Evolutionary conservation across 1,284 basidiomycete species (phyloP).

Genomic region (Rhodotorula sp.): DNA sequence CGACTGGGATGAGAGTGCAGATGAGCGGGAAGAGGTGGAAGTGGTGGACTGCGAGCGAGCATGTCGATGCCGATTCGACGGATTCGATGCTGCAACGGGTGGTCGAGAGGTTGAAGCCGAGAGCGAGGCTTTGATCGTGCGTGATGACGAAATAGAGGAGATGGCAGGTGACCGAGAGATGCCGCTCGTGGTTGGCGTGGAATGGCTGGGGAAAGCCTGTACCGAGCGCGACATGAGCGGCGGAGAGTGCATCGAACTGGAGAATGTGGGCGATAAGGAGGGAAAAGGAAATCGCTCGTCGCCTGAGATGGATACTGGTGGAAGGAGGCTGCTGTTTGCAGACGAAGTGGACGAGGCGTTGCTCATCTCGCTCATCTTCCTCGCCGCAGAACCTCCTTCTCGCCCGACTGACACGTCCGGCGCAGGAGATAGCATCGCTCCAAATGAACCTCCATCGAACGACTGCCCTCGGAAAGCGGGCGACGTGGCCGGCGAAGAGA

Average conservation of each 20-base stretch:
- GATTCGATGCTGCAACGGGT: neutral
- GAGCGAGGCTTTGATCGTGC: neutral
- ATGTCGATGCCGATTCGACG: neutral
- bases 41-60: constrained; percentile 12
- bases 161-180: constrained; percentile 13
- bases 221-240: constrained; percentile 3
- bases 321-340: neutral
- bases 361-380: constrained; percentile 1
- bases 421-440: neutral
- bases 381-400: neutral
- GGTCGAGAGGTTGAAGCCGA: neutral
- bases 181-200: neutral
- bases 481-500: constrained; percentile 15
- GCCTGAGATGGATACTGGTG: neutral
- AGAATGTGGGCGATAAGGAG: neutral
- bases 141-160: constrained; percentile 5
- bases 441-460: neutral
- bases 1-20: neutral
- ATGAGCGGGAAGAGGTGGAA: constrained; percentile 16
- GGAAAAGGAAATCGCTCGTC: neutral
- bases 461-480: constrained; percentile 3
- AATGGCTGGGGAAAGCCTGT: neutral
- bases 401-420: constrained; percentile 1
- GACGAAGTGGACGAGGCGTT: neutral
- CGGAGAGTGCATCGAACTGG: neutral